phyloP scores from a whole-genome alignment of 2,329 filamentous ascomycete species.

The Fusarium fracticaudum region DNA sequence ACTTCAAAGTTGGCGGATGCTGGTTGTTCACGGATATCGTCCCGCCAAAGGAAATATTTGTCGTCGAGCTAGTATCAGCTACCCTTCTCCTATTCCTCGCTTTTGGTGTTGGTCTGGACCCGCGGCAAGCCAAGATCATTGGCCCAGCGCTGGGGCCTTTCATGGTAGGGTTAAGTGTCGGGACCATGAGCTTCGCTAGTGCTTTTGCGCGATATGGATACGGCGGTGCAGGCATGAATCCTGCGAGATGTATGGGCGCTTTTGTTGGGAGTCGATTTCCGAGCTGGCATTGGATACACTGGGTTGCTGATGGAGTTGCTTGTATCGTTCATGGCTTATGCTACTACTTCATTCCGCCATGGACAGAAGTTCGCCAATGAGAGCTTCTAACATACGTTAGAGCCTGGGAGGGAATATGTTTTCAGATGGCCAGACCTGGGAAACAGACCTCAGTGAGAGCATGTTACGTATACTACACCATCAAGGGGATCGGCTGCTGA shows the following conservation, averaged over 20 bases:
- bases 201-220: constrained; percentile 40
- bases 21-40: constrained; percentile 41
- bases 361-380: constrained; percentile 4
- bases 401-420: no score
- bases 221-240: constrained; percentile 36
- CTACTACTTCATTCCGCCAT: constrained; percentile 35
- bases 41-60: constrained; percentile 48
- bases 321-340: constrained; percentile 23
- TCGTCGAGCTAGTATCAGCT: constrained; percentile 59
- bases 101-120: constrained; percentile 64
- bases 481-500: no score
- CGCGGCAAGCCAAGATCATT: constrained; percentile 58
- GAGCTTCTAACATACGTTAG: no score
- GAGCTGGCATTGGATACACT: constrained; percentile 41
- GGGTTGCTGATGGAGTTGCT: constrained; percentile 25
- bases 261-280: constrained; percentile 38
- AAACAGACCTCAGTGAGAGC: no score
- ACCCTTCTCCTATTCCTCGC: constrained; percentile 60
- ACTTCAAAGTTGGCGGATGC: constrained; percentile 46
- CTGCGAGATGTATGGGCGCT: constrained; percentile 33
- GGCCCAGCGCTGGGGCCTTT: constrained; percentile 60
- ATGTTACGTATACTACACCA: no score
- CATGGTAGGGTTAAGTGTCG: constrained; percentile 56
- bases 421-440: no score
- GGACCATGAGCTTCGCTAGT: constrained; percentile 50